A percentile compares a stretch with the other conserved stretches of the same genome.
Conservation (phyloP, 1,284 basidiomycete genomes). For the Melampsora larici-populina region DNA sequence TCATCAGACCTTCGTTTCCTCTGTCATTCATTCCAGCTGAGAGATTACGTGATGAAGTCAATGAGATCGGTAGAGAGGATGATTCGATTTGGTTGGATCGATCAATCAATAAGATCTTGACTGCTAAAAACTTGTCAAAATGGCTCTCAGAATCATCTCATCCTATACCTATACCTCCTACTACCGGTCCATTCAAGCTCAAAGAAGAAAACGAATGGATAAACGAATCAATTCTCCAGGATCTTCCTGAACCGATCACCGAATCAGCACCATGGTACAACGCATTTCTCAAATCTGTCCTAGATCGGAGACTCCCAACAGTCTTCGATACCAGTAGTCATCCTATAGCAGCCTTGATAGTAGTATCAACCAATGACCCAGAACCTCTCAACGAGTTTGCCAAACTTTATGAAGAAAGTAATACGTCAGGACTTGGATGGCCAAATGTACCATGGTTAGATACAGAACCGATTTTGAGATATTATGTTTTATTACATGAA, state of each 20-base stretch:
- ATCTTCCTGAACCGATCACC: constrained; percentile 35
- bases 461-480: constrained; percentile 48
- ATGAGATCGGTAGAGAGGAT: background rate
- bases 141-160: constrained; percentile 9
- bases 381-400: constrained; percentile 51
- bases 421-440: constrained; percentile 19
- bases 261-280: constrained; percentile 45
- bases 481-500: constrained; percentile 51
- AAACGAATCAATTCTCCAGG: constrained; percentile 1
- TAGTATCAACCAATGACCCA: constrained; percentile 49
- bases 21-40: constrained; percentile 16
- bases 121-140: background rate
- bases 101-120: constrained; percentile 14
- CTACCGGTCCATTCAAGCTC: constrained; percentile 22
- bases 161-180: background rate
- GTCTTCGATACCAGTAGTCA: constrained; percentile 21
- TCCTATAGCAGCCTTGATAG: constrained; percentile 46
- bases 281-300: constrained; percentile 32
- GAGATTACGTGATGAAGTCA: too few species aligned
- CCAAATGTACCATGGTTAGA: constrained; percentile 47
- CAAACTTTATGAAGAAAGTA: constrained; percentile 48
- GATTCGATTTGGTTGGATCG: constrained; percentile 10
- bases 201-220: constrained; percentile 39
- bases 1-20: constrained; percentile 18
- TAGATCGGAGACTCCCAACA: constrained; percentile 7